Base-by-base conservation (phyloP, 306 rosid genomes). In the Leucaena leucocephala region DNA sequence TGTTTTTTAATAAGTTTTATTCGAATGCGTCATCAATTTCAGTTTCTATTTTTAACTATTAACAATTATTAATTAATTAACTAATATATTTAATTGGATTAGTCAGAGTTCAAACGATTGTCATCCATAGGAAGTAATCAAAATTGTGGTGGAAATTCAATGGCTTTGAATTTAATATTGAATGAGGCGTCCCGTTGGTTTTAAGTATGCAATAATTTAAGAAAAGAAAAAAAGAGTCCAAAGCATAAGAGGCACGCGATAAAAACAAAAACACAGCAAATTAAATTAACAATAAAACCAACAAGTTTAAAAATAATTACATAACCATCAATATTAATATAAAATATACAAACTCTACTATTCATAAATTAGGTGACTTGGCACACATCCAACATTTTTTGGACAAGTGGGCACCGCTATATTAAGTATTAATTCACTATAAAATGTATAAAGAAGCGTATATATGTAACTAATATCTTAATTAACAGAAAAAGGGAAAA, bases 91-190 rank as follows among this genome's bases (percentile, higher is more conserved):
- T 64, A 38, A 64, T 65, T 65, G 5, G 15, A 65, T 65, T 39
- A 15, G 48, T 38, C 71, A 17, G 36, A 38, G 13, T 8, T 17
- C 71, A 17, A 17, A 65, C 4, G 13, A 38, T 65, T 9, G 34
- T 19, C 27, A 16, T 64, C 43, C 19, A 34, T 12, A 15, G 22
- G 39, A 14, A 7, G 1, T 14, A 59, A 61, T 61, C 17, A 17
- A 66, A 66, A 38, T 66, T 66, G 71, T 66, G 71, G 71, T 66
- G 49, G 71, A 13, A 66, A 66, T 66, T 66, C 21, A 59, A 9
- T 27, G 36, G 34, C 59, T n/a, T 6, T n/a, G 5, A 50, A 17
- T 36, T 42, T 64, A 6, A 38, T 38, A 63, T 9, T 6, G 44
- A 36, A 63, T 34, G 68, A 43, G 8, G 19, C n/a, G 8, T 63